phyloP scores from a whole-genome alignment of 805 yeast genomes.

The Candida piceae region DNA sequence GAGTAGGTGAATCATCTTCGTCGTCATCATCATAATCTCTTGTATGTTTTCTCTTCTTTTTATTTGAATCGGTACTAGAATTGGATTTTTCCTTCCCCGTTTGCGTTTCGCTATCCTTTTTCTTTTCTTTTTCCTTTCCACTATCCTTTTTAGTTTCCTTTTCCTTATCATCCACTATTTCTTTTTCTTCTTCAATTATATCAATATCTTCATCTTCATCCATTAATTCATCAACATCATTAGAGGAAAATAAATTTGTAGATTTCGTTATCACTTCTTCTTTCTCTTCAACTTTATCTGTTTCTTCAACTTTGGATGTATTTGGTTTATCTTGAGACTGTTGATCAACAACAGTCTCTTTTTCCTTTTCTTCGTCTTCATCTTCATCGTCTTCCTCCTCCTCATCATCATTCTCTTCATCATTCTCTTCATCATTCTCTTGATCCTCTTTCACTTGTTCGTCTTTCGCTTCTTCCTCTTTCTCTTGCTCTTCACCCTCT shows the following conservation, averaged over 20 bases:
- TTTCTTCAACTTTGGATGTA: no score
- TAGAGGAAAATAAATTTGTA: slow-evolving; percentile 15
- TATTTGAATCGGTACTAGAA: no score
- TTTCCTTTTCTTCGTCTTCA: background rate
- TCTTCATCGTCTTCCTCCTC: background rate
- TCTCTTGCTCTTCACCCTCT: background rate
- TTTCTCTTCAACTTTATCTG: slow-evolving; percentile 2
- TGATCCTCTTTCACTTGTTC: background rate
- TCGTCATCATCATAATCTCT: slow-evolving; percentile 2
- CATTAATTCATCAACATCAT: slow-evolving; percentile 19
- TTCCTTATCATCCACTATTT: slow-evolving; percentile 2
- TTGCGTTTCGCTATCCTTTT: slow-evolving; percentile 9
- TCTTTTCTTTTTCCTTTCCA: slow-evolving; percentile 5
- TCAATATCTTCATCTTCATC: slow-evolving; percentile 31
- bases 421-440: background rate
- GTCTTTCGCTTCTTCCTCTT: background rate
- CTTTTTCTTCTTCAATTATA: slow-evolving; percentile 20
- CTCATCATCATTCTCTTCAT: no score
- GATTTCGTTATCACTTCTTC: background rate
- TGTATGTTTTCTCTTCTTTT: slow-evolving; percentile 5
- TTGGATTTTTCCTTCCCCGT: background rate
- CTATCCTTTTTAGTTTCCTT: slow-evolving; percentile 6
- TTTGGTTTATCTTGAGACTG: no score
- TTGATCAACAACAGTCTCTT: background rate
- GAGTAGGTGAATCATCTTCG: slow-evolving; percentile 24